Evolutionary conservation across 305 asterid species (phyloP).

Genomic region (Solanum hybrid): DNA sequence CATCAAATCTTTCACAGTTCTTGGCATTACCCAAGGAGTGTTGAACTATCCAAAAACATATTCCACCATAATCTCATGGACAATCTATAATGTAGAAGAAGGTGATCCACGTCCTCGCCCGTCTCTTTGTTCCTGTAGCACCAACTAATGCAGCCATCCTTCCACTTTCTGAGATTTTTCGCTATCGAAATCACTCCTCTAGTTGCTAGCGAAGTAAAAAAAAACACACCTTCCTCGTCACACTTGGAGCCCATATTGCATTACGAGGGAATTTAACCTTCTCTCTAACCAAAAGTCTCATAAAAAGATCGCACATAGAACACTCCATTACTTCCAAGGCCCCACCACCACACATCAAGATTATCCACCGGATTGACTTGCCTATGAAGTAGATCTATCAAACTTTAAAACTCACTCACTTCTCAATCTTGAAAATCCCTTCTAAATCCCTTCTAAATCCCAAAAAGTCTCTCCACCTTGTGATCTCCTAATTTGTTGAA

Average conservation of each 20-base stretch:
- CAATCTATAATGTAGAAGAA: not conserved
- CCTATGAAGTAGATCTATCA: not conserved
- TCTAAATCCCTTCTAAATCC: not conserved
- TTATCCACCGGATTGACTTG: not conserved
- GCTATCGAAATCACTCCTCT: not conserved
- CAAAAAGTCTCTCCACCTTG: not conserved
- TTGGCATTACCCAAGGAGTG: not conserved
- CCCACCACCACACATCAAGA: not conserved
- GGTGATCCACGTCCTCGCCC: not conserved
- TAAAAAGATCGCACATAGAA: not conserved
- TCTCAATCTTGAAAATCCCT: not conserved
- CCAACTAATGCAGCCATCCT: not conserved
- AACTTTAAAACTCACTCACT: not conserved
- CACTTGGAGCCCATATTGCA: not conserved
- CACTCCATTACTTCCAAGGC: not conserved
- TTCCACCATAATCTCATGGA: not conserved
- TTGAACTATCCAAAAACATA: not conserved
- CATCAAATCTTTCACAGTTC: not conserved
- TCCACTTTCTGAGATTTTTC: not conserved
- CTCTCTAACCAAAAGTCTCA: not conserved
- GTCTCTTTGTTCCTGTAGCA: not conserved
- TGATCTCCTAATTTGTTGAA: not conserved
- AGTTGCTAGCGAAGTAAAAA: not conserved
- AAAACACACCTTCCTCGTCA: not conserved
- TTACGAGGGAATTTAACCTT: not conserved